Conservation (phyloP, 1,139 yeast species). For the Zygoascus meyerae region DNA sequence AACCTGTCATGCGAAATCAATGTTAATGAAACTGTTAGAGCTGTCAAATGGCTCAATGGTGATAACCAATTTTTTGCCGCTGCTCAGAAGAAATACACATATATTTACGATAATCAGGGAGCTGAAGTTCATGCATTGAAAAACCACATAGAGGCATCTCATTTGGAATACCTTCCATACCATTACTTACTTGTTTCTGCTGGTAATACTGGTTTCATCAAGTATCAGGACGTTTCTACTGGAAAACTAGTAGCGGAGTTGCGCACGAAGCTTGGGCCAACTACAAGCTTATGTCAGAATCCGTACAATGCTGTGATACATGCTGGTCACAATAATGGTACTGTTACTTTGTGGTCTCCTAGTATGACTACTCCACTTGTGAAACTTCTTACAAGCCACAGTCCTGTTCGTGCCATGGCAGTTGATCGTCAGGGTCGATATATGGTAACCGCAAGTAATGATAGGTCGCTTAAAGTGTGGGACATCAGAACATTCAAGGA, state of each 20-base stretch:
- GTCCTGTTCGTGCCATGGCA: slow-evolving; percentile 83
- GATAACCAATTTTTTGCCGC: slow-evolving; percentile 87
- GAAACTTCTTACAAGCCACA: slow-evolving; percentile 72
- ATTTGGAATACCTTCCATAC: slow-evolving; percentile 84
- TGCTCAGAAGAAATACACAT: slow-evolving; percentile 93
- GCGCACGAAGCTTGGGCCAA: slow-evolving; percentile 85
- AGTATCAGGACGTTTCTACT: slow-evolving; percentile 93
- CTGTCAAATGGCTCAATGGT: slow-evolving; percentile 83
- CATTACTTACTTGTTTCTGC: slow-evolving; percentile 85
- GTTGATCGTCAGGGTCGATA: slow-evolving; percentile 88
- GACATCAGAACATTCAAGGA: slow-evolving; percentile 84
- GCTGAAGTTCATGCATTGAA: slow-evolving; percentile 86
- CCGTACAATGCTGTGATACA: slow-evolving; percentile 96
- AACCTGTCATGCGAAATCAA: slow-evolving; percentile 72
- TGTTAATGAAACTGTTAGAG: slow-evolving; percentile 82
- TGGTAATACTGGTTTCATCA: slow-evolving; percentile 80
- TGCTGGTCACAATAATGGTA: slow-evolving; percentile 90
- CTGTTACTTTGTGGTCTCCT: slow-evolving; percentile 92
- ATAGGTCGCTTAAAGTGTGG: slow-evolving; percentile 83
- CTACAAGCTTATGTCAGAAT: slow-evolving; percentile 80
- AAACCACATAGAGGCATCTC: slow-evolving; percentile 81
- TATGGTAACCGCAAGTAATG: slow-evolving; percentile 92
- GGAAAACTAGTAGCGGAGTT: slow-evolving; percentile 80
- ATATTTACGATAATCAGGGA: slow-evolving; percentile 86
- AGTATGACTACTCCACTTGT: slow-evolving; percentile 80